A percentile compares a stretch with the other conserved stretches of the same genome.
phyloP scores from a whole-genome alignment of 2,329 filamentous ascomycete genomes.

The Aspergillus pseudonomiae region DNA sequence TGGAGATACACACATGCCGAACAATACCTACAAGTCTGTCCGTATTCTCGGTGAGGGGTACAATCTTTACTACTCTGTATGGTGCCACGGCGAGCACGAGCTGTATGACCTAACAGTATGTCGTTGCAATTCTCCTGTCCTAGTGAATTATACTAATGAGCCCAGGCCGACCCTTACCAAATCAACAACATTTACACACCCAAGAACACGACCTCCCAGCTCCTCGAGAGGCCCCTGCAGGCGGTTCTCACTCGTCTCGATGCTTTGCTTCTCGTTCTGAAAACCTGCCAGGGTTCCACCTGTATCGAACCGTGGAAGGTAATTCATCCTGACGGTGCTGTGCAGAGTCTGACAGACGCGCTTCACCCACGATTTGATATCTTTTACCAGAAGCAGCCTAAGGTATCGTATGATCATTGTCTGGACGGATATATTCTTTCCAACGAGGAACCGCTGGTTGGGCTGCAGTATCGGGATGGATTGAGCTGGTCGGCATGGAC shows the following conservation, averaged over 20 bases:
- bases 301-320: constrained; percentile 42
- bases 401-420: constrained; percentile 38
- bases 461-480: constrained; percentile 20
- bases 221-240: constrained; percentile 26
- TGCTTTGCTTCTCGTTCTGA: constrained; percentile 41
- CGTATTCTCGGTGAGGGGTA: constrained; percentile 40
- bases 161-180: constrained; percentile 41
- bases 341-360: constrained; percentile 36
- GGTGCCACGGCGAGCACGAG: constrained; percentile 46
- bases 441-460: constrained; percentile 37
- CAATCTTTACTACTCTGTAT: constrained; percentile 46
- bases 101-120: constrained; percentile 42
- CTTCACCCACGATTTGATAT: constrained; percentile 32
- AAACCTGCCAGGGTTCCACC: constrained; percentile 40
- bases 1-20: constrained; percentile 25
- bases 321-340: constrained; percentile 35
- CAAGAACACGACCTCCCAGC: constrained; percentile 2
- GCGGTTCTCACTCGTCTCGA: constrained; percentile 35
- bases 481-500: constrained; percentile 22
- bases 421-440: constrained; percentile 39
- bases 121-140: neutral
- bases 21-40: constrained; percentile 46
- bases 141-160: neutral
- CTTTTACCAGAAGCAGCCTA: constrained; percentile 37
- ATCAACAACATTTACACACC: constrained; percentile 36